A percentile compares a stretch with the other conserved stretches of the same genome.
Conservation (phyloP, 2,329 filamentous ascomycete species). For the Cercospora nicotianae region DNA sequence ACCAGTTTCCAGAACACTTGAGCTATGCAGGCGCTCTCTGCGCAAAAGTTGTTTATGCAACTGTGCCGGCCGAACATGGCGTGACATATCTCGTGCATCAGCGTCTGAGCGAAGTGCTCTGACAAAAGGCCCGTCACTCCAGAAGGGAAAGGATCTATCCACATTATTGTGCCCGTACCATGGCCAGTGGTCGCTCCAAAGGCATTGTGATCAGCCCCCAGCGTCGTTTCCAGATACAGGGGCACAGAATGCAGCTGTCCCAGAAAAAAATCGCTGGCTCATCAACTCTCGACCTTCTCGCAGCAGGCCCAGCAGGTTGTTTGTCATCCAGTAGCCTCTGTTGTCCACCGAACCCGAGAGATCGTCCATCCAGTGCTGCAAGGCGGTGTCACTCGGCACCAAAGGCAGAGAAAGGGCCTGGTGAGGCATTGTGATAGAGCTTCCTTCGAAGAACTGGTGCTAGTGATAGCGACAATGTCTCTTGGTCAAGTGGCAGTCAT, state of each 20-base stretch:
- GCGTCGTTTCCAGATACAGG: background rate
- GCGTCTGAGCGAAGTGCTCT: background rate
- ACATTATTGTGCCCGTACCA: background rate
- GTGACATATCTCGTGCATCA: background rate
- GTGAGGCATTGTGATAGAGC: background rate
- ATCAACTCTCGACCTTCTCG: background rate
- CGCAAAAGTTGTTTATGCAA: background rate
- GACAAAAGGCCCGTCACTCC: background rate
- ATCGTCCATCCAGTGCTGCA: background rate
- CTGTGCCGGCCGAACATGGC: background rate
- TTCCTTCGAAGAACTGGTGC: background rate
- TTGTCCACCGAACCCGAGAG: background rate
- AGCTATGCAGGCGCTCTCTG: background rate
- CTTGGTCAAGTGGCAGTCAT: no score
- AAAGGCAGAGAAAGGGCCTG: background rate
- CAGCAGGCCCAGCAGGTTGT: no score
- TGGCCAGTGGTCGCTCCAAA: background rate
- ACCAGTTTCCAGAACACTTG: background rate
- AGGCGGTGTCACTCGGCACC: background rate
- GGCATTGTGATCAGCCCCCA: background rate
- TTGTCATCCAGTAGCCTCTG: no score
- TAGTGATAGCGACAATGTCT: no score
- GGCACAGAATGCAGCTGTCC: background rate
- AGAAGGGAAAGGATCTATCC: background rate
- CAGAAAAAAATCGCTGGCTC: background rate